Base-by-base conservation (phyloP, 2,329 filamentous ascomycete genomes). In the Microdochium nivale region DNA sequence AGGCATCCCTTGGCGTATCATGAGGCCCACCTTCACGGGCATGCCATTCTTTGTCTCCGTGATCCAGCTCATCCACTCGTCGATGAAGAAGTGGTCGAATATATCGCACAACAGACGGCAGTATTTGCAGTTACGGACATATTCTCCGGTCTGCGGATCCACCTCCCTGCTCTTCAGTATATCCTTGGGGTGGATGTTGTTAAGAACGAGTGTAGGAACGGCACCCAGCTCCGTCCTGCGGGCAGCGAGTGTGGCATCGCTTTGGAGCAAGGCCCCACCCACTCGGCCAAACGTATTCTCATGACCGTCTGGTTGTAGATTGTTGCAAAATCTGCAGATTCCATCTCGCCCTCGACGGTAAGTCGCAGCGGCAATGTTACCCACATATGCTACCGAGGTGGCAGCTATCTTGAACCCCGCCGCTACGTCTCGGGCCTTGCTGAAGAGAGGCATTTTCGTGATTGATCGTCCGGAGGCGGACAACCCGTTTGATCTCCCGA, bases 51-150 rank as follows among this genome's bases (percentile, higher is more conserved):
- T 55, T 3, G 51, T 55, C 48, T 56, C 55, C 27, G 51, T 55
- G 25, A 56, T 52, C 55, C 55, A 56, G 40, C 33, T 56, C 55
- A 55, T 56, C 55, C 55, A 56, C 21, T 56, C 49, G n/a, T 56
- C 55, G 40, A 56, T 53, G 47, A 56, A 56, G 43, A 51, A 56
- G 7, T 53, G 53, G 19, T 56, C 55, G 46, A 56, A 56, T 24
- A 56, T 55, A 19, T 56, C 55, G 37, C 55, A 56, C 21, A 56
- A 50, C 7, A 56, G 51, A 1, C 55, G 53, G 32, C 55, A 56
- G 25, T 56, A 56, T 35, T 49, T 56, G 53, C 55, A 56, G 21
- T 56, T 48, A 8, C 53, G 53, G 30, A 55, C 54, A 33, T 50
- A 52, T 27, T 40, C 47, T n/a, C 50, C 49, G 5, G 55, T 56